A percentile compares a stretch with the other conserved stretches of the same genome.
Evolutionary conservation across 176 grass and related monocot species (phyloP).

Genomic region (Poa annua): DNA sequence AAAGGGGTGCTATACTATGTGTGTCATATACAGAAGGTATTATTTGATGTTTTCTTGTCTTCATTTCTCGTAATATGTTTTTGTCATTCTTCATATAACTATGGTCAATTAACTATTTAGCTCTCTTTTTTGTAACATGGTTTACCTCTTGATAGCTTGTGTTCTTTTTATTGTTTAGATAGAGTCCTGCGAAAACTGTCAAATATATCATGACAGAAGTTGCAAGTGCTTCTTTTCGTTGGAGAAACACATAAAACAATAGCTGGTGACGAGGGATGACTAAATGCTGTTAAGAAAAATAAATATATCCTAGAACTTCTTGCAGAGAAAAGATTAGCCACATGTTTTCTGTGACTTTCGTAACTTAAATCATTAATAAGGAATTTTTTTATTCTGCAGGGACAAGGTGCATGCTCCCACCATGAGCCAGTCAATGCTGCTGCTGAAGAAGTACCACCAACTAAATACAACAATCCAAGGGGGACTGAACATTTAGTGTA

Average conservation of each 20-base stretch:
- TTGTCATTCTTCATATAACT: neutral
- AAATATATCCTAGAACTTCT: constrained; percentile 11
- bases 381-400: constrained; percentile 45
- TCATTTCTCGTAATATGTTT: constrained; percentile 19
- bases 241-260: neutral
- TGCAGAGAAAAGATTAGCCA: neutral
- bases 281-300: constrained; percentile 6
- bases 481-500: neutral
- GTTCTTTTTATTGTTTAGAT: constrained; percentile 15
- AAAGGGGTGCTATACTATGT: constrained; percentile 49
- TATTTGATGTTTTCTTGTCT: neutral
- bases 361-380: neutral
- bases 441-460: neutral
- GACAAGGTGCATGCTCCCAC: constrained; percentile 54
- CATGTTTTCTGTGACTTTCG: neutral
- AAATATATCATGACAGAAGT: constrained; percentile 5
- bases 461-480: neutral
- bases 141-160: constrained; percentile 31
- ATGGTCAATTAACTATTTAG: neutral
- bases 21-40: constrained; percentile 68
- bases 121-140: constrained; percentile 23
- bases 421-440: constrained; percentile 4
- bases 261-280: neutral
- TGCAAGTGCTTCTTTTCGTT: neutral
- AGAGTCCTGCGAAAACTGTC: neutral